These are phyloP conservation scores for Miamiensis avidus DNA, from an alignment of 169 alveolate species.

Conservation along the genomic window DNA sequence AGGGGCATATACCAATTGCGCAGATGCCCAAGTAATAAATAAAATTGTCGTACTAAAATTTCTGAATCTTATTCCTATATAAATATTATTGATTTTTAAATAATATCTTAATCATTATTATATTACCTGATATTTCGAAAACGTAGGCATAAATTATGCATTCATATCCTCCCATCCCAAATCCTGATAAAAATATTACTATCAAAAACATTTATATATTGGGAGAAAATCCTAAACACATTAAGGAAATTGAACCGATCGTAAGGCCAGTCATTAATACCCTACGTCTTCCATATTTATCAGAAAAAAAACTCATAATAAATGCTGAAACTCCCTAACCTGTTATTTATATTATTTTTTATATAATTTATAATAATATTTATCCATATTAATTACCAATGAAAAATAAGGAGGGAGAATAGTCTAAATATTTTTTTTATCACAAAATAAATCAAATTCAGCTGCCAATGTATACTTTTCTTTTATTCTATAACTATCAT, in stretches of 20 bases:
- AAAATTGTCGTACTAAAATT: slow-evolving; percentile 24
- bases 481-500: slow-evolving; percentile 15
- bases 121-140: slow-evolving; percentile 40
- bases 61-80: slow-evolving; percentile 49
- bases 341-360: too few species aligned
- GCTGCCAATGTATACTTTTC: slow-evolving; percentile 5
- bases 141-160: slow-evolving; percentile 28
- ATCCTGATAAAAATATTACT: slow-evolving; percentile 35
- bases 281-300: slow-evolving; percentile 42
- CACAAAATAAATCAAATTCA: slow-evolving; percentile 37
- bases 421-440: not conserved
- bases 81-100: too few species aligned
- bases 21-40: slow-evolving; percentile 33
- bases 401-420: slow-evolving; percentile 31
- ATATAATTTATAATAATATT: too few species aligned
- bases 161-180: slow-evolving; percentile 46
- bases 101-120: too few species aligned
- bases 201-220: slow-evolving; percentile 15
- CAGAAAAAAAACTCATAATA: slow-evolving; percentile 25
- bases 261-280: slow-evolving; percentile 10
- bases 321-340: slow-evolving; percentile 39
- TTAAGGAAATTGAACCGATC: slow-evolving; percentile 28
- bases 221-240: slow-evolving; percentile 5
- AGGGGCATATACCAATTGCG: slow-evolving; percentile 25
- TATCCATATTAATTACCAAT: slow-evolving; percentile 22